Conservation (phyloP, 176 grass and related monocot species). For the Panicum miliaceum region DNA sequence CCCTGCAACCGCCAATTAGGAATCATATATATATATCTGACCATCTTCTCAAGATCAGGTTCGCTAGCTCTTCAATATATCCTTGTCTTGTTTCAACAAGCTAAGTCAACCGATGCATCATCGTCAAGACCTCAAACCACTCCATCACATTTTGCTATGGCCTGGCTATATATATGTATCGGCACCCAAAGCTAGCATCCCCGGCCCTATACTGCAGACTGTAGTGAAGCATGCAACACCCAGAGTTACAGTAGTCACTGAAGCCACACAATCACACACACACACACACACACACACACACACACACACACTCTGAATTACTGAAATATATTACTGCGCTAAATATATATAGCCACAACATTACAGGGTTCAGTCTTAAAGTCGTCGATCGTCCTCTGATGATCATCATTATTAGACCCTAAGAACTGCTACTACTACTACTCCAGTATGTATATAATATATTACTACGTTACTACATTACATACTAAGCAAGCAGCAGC, state of each 20-base stretch:
- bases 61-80: slow-evolving; percentile 10
- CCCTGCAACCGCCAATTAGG: slow-evolving; percentile 24
- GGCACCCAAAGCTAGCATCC: slow-evolving; percentile 28
- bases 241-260: neutral
- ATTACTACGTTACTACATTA: neutral
- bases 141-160: slow-evolving; percentile 21
- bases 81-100: slow-evolving; percentile 36
- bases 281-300: neutral
- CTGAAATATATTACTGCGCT: neutral
- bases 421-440: slow-evolving; percentile 1
- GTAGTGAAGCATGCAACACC: slow-evolving; percentile 11
- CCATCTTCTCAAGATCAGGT: slow-evolving; percentile 37
- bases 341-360: slow-evolving; percentile 22
- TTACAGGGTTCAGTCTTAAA: slow-evolving; percentile 43
- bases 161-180: neutral
- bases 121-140: slow-evolving; percentile 39
- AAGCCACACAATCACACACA: neutral
- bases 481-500: slow-evolving; percentile 22
- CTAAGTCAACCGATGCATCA: slow-evolving; percentile 34
- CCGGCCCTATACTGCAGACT: neutral
- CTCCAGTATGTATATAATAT: slow-evolving; percentile 7
- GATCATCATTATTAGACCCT: slow-evolving; percentile 45
- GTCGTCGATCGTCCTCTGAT: slow-evolving; percentile 26
- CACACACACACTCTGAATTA: neutral
- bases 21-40: slow-evolving; percentile 53